These are phyloP conservation scores for Melampsora medusae DNA, from an alignment of 1,284 basidiomycete genomes.

Conservation along the genomic window DNA sequence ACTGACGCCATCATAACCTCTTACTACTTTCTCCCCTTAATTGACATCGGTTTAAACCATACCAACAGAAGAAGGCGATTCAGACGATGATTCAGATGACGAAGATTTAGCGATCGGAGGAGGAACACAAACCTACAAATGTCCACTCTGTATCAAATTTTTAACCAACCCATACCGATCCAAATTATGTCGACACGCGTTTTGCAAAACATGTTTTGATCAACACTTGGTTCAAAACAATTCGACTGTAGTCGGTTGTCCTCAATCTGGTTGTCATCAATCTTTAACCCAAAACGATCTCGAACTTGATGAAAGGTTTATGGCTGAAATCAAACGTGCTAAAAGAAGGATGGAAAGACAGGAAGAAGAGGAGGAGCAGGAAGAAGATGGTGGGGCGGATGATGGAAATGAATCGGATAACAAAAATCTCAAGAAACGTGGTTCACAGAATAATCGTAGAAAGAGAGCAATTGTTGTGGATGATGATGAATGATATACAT, in stretches of 20 bases:
- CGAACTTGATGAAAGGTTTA: conserved; percentile 14
- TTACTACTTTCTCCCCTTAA: background rate
- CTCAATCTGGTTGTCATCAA: conserved; percentile 23
- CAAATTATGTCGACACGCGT: conserved; percentile 21
- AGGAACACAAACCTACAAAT: conserved; percentile 35
- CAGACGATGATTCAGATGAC: conserved; percentile 17
- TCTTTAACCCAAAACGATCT: background rate
- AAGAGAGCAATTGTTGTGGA: conserved; percentile 25
- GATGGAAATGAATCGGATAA: background rate
- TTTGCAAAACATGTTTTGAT: conserved; percentile 37
- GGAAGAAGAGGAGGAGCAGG: background rate
- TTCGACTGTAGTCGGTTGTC: background rate
- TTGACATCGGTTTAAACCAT: background rate
- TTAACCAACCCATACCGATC: conserved; percentile 28
- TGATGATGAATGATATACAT: conserved; percentile 16
- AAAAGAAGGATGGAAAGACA: conserved; percentile 8
- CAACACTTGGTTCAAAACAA: conserved; percentile 17
- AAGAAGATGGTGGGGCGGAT: background rate
- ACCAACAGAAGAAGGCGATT: conserved; percentile 19
- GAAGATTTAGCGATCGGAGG: conserved; percentile 41
- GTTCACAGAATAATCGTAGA: conserved; percentile 9
- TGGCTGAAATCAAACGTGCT: conserved; percentile 11
- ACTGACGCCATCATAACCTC: background rate
- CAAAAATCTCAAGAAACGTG: background rate
- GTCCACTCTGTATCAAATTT: conserved; percentile 33